phyloP scores from a whole-genome alignment of 805 yeast genomes.

The Cyberlindnera bimundalis region DNA sequence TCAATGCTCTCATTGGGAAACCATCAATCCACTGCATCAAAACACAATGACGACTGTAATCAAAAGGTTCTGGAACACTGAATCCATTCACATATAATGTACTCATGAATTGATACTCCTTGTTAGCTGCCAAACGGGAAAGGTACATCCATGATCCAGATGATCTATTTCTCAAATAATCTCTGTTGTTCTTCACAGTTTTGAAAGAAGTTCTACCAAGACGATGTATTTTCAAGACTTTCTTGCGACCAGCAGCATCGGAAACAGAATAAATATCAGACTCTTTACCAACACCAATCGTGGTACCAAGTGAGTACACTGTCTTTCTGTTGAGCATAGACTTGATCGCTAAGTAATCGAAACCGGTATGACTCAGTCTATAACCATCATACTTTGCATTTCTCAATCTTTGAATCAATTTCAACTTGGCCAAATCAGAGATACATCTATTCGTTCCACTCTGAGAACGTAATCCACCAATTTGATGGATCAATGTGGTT shows the following conservation, averaged over 20 bases:
- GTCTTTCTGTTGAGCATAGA: slow-evolving; percentile 74
- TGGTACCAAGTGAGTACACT: slow-evolving; percentile 74
- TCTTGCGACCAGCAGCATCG: slow-evolving; percentile 58
- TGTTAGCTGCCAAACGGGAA: slow-evolving; percentile 85
- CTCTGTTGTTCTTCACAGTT: slow-evolving; percentile 91
- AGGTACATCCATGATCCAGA: slow-evolving; percentile 91
- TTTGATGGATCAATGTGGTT: slow-evolving; percentile 71
- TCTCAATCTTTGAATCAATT: slow-evolving; percentile 69
- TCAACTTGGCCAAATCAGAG: slow-evolving; percentile 82
- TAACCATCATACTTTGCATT: slow-evolving; percentile 96
- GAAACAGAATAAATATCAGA: slow-evolving; percentile 88
- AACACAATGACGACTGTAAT: slow-evolving; percentile 86
- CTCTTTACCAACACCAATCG: slow-evolving; percentile 96
- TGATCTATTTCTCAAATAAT: slow-evolving; percentile 69
- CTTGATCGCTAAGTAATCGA: slow-evolving; percentile 87
- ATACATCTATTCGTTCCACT: slow-evolving; percentile 78
- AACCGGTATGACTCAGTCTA: slow-evolving; percentile 82
- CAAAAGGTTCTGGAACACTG: slow-evolving; percentile 84
- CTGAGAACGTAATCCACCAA: slow-evolving; percentile 72
- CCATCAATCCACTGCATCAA: slow-evolving; percentile 91
- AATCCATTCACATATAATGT: slow-evolving; percentile 73
- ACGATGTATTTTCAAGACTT: slow-evolving; percentile 86
- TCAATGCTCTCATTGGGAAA: slow-evolving; percentile 81
- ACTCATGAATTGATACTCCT: slow-evolving; percentile 86
- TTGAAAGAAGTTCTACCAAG: slow-evolving; percentile 92